Evolutionary conservation across 495 filamentous ascomycete species (phyloP).

Genomic region (Aspergillus kassunensis): DNA sequence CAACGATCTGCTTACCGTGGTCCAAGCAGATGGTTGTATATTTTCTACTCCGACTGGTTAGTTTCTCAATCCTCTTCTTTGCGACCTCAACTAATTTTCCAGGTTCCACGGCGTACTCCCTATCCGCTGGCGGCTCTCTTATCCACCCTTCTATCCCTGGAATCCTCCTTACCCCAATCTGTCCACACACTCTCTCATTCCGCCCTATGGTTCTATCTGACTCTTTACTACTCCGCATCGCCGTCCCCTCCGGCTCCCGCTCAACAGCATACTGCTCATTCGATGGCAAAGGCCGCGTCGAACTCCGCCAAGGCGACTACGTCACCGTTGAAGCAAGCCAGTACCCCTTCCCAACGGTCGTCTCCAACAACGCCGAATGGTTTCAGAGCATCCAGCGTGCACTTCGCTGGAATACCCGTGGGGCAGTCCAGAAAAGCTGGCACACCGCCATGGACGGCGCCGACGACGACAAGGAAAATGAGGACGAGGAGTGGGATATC

Average conservation of each 20-base stretch:
- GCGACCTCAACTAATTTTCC: conserved; percentile 3
- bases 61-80: neutral
- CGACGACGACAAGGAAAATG: conserved; percentile 34
- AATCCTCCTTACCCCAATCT: conserved; percentile 96
- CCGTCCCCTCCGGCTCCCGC: conserved; percentile 76
- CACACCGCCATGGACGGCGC: conserved; percentile 37
- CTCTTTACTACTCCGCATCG: conserved; percentile 82
- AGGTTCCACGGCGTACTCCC: conserved; percentile 90
- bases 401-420: conserved; percentile 87
- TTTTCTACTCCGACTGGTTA: conserved; percentile 90
- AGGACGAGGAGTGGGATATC: conserved; percentile 63
- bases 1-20: conserved; percentile 84
- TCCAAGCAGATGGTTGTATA: conserved; percentile 95
- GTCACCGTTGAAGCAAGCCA: conserved; percentile 91
- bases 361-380: conserved; percentile 76
- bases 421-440: conserved; percentile 81
- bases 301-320: conserved; percentile 86
- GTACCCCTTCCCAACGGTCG: conserved; percentile 94
- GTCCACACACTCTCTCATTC: conserved; percentile 94
- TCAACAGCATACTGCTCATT: conserved; percentile 94
- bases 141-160: conserved; percentile 97
- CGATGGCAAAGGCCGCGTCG: conserved; percentile 91
- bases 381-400: conserved; percentile 90
- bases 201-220: conserved; percentile 98
- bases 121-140: conserved; percentile 91